Evolutionary conservation across 768 basidiomycete species (phyloP).

Genomic region (Mycena galericulata): DNA sequence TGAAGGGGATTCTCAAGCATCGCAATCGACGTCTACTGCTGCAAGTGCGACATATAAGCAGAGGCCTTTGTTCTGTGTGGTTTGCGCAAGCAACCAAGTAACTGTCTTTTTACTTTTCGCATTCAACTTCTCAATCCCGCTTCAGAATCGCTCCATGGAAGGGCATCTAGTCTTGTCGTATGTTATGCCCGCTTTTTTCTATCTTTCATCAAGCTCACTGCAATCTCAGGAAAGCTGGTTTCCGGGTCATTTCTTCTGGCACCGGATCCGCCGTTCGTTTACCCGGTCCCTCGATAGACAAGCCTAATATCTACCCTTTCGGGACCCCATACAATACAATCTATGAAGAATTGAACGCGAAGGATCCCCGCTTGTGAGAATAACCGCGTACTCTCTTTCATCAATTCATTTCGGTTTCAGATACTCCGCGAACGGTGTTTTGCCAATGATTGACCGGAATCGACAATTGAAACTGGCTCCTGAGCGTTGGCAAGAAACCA

Average conservation of each 20-base stretch:
- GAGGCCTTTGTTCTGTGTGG: conserved; percentile 93
- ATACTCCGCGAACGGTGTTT: conserved; percentile 92
- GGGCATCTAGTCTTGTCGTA: conserved; percentile 92
- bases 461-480: conserved; percentile 91
- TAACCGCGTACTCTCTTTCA: background rate
- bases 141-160: conserved; percentile 97
- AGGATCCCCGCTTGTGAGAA: conserved; percentile 86
- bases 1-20: conserved; percentile 11
- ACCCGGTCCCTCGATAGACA: conserved; percentile 96
- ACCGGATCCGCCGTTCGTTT: conserved; percentile 97
- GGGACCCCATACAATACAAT: conserved; percentile 98
- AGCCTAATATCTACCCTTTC: conserved; percentile 96
- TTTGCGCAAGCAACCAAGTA: conserved; percentile 99
- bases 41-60: conserved; percentile 61
- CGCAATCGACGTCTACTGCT: conserved; percentile 19
- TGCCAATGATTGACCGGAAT: conserved; percentile 98
- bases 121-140: conserved; percentile 31
- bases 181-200: conserved; percentile 47
- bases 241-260: conserved; percentile 92
- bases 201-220: conserved; percentile 24
- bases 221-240: conserved; percentile 83
- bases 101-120: conserved; percentile 40
- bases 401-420: conserved; percentile 52
- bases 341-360: conserved; percentile 87
- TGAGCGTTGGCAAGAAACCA: conserved; percentile 96